Conservation (phyloP, 129 eudicot genomes). For the Heracleum sosnowskyi region DNA sequence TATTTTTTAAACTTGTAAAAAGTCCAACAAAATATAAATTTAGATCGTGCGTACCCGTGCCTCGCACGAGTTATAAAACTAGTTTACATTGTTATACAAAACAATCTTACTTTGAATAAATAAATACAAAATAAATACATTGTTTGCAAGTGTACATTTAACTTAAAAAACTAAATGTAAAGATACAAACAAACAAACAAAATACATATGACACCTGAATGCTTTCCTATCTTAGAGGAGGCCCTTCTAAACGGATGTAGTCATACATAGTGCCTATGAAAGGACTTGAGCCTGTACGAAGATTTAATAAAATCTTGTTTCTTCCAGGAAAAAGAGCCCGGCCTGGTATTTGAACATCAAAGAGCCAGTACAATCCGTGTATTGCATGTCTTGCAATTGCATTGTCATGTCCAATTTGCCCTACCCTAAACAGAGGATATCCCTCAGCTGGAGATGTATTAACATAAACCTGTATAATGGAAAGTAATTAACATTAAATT, state of each 20-base stretch:
- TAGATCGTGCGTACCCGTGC: too few species aligned
- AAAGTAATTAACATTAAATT: background rate
- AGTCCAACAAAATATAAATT: too few species aligned
- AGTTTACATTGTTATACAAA: too few species aligned
- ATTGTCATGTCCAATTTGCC: slow-evolving; percentile 52
- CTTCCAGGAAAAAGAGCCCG: slow-evolving; percentile 26
- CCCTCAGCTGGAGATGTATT: slow-evolving; percentile 5
- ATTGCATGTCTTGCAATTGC: slow-evolving; percentile 81
- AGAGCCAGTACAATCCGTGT: slow-evolving; percentile 59
- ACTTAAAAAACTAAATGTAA: background rate
- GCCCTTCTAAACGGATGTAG: slow-evolving; percentile 67
- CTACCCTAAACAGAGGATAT: slow-evolving; percentile 24
- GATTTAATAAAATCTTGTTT: slow-evolving; percentile 35
- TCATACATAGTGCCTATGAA: slow-evolving; percentile 66
- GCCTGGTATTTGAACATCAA: slow-evolving; percentile 22
- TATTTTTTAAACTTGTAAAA: too few species aligned
- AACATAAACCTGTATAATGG: slow-evolving; percentile 26
- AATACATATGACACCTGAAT: background rate
- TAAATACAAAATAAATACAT: background rate
- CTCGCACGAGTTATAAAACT: too few species aligned
- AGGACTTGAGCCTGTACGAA: slow-evolving; percentile 24
- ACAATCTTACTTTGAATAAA: too few species aligned
- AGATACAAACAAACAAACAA: background rate
- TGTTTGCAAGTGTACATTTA: background rate
- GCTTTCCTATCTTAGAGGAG: slow-evolving; percentile 11